Conservation (phyloP, 1,139 yeast genomes). For the Pichia sp. region DNA sequence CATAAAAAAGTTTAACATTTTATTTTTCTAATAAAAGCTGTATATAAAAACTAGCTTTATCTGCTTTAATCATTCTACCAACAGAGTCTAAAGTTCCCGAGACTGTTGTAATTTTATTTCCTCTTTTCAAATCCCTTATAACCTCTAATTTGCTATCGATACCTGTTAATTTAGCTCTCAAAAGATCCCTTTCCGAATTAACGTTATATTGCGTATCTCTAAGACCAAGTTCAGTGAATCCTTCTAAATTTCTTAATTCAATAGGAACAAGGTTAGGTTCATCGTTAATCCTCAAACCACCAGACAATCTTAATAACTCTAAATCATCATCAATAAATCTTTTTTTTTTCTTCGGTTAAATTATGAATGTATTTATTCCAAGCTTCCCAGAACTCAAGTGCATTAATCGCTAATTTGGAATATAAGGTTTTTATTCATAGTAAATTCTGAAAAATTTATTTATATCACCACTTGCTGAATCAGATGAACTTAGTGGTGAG, state of each 20-base stretch:
- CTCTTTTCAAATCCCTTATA: constrained; percentile 15
- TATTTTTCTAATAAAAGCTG: constrained; percentile 16
- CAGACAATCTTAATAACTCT: constrained; percentile 13
- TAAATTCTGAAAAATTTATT: constrained; percentile 27
- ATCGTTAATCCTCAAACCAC: constrained; percentile 19
- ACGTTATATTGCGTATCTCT: constrained; percentile 26
- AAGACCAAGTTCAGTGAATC: constrained; percentile 22
- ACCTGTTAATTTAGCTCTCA: constrained; percentile 20
- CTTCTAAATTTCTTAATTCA: constrained; percentile 17
- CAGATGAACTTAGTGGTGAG: constrained; percentile 32
- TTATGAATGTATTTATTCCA: constrained; percentile 17
- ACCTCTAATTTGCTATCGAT: constrained; percentile 19
- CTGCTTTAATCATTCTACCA: constrained; percentile 34
- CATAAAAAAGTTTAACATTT: constrained; percentile 23
- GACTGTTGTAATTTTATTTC: constrained; percentile 11
- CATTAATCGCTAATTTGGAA: constrained; percentile 3
- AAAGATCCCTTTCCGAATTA: constrained; percentile 8
- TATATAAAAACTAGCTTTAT: constrained; percentile 31
- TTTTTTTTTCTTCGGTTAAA: constrained; percentile 17
- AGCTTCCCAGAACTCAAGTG: constrained; percentile 4
- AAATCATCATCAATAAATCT: constrained; percentile 9
- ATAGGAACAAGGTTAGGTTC: constrained; percentile 11
- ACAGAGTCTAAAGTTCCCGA: constrained; percentile 31
- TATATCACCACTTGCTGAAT: constrained; percentile 38
- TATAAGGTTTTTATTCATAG: constrained; percentile 4